These are phyloP conservation scores for Macrolepiota fuliginosa DNA, from an alignment of 768 basidiomycete genomes.

Conservation along the genomic window DNA sequence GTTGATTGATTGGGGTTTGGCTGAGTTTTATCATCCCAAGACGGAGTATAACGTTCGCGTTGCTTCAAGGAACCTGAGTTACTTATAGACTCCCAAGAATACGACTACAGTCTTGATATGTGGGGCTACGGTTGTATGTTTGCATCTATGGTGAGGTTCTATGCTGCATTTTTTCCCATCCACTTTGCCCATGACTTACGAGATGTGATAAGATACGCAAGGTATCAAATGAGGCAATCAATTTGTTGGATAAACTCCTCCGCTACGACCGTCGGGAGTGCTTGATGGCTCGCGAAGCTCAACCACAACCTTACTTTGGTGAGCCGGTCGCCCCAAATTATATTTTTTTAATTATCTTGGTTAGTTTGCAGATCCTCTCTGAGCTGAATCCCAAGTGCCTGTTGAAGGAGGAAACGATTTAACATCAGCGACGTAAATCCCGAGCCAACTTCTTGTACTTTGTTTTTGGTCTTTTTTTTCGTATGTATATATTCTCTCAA, in stretches of 20 bases:
- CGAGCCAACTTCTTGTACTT: slow-evolving; percentile 17
- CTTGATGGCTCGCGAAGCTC: slow-evolving; percentile 91
- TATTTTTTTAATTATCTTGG: slow-evolving; percentile 18
- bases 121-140: slow-evolving; percentile 99
- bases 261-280: slow-evolving; percentile 98
- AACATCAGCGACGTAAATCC: slow-evolving; percentile 40
- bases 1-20: slow-evolving; percentile 98
- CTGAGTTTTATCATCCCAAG: slow-evolving; percentile 97
- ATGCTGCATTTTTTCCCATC: slow-evolving; percentile 5
- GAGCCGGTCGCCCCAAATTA: slow-evolving; percentile 19
- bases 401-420: slow-evolving; percentile 68
- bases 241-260: slow-evolving; percentile 92
- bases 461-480: slow-evolving; percentile 26
- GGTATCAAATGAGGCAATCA: slow-evolving; percentile 96
- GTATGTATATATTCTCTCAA: slow-evolving; percentile 36
- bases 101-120: slow-evolving; percentile 97
- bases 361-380: slow-evolving; percentile 57
- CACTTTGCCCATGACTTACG: slow-evolving; percentile 11
- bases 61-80: slow-evolving; percentile 97
- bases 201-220: slow-evolving; percentile 78
- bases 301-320: slow-evolving; percentile 93
- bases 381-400: slow-evolving; percentile 39
- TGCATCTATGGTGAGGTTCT: slow-evolving; percentile 82
- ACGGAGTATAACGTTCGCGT: slow-evolving; percentile 98
- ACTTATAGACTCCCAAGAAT: slow-evolving; percentile 96